Evolutionary conservation across 176 grass and related monocot species (phyloP), one percentile per base, ranked within the genome.

Genomic region (Cocos nucifera): DNA sequence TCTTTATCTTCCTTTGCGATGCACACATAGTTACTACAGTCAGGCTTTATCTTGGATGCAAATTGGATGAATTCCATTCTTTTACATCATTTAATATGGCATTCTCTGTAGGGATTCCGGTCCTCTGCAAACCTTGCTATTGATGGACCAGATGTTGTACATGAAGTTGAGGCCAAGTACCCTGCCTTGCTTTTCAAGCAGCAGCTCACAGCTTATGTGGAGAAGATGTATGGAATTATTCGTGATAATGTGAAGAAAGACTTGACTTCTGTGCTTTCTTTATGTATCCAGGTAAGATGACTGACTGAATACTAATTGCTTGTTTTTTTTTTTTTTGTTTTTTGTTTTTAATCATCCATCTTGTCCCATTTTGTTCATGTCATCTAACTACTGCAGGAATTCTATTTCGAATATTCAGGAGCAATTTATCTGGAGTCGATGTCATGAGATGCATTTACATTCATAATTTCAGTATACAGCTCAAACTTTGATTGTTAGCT

Each of bases 151-250:
- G 82, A 79, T 72, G 72, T 88, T 16, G 78, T 72, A 60, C 78
- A 66, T 49, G 76, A 85, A 77, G 89, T 88, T 0, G 87, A 91
- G 65, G 93, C 87, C 62, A 88, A 91, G 63, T 97, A 97, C 63
- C 93, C 87, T 58, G 93, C 87, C 66, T 91, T 97, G 86, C 93
- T 91, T 71, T 97, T 97, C 60, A 97, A 97, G 76, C 86, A 91
- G 67, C 93, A 97, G 59, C 87, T 97, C 32, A 73, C 93, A 59
- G 84, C 87, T 60, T 91, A 85, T 78, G 81, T 85, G n/a, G 93
- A 97, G 80, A 86, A 82, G 19, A 85, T 91, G 59, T 97, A 80
- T 53, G 83, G 75, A 62, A 85, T 85, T 62, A 88, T 85, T 61
- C 70, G 87, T 78, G 93, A 97, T 39, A 91, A 91, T 77, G 68